Percentiles rank a stretch among this genome's conserved stretches.
phyloP scores from a whole-genome alignment of 2,329 filamentous ascomycete genomes.

The Chrysosporium queenslandicum region DNA sequence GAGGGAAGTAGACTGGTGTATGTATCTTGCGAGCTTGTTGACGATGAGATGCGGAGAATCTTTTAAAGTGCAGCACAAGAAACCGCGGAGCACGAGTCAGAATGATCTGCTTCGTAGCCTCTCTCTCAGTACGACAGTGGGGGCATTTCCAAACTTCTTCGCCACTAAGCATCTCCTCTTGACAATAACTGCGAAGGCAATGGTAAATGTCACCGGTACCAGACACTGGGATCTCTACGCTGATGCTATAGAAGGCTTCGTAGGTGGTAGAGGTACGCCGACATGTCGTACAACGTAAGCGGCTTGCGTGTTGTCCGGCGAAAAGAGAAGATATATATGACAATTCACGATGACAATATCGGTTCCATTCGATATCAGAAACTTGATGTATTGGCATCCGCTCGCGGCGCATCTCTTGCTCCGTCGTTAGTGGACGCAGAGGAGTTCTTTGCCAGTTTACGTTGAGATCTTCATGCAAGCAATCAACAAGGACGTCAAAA shows the following conservation, averaged over 20 bases:
- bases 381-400: conserved; percentile 52
- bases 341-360: conserved; percentile 57
- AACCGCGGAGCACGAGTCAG: conserved; percentile 71
- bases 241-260: conserved; percentile 61
- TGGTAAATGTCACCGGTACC: conserved; percentile 53
- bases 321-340: conserved; percentile 75
- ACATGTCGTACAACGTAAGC: conserved; percentile 52
- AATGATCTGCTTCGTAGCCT: conserved; percentile 59
- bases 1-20: conserved; percentile 64
- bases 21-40: conserved; percentile 57
- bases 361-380: conserved; percentile 64
- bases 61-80: conserved; percentile 67
- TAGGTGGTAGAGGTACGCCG: conserved; percentile 56
- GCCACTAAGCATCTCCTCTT: conserved; percentile 56
- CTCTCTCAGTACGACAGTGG: conserved; percentile 57
- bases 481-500: conserved; percentile 68
- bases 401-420: conserved; percentile 53
- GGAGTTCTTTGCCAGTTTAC: conserved; percentile 50
- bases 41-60: conserved; percentile 50
- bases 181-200: conserved; percentile 60
- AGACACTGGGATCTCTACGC: conserved; percentile 57
- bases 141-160: conserved; percentile 65
- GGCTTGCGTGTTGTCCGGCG: conserved; percentile 58
- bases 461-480: conserved; percentile 81
- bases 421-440: conserved; percentile 48